These are phyloP conservation scores for Neopestalotiopsis sp. DNA, from an alignment of 2,329 filamentous ascomycete genomes.

Conservation along the genomic window DNA sequence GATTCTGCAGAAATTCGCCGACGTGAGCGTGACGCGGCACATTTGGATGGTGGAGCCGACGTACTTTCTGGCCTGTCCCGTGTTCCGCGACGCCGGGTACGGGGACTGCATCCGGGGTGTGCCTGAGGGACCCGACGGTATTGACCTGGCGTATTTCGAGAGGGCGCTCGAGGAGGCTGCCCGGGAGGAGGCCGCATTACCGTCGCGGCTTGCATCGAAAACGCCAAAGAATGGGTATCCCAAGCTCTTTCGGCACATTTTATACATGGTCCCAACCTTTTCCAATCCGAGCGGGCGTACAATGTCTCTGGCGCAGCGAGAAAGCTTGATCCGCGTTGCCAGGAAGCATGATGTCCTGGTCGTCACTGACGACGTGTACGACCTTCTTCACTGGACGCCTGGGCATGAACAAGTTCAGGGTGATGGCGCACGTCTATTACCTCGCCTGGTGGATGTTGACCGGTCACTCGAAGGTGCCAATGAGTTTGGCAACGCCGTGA, in stretches of 20 bases:
- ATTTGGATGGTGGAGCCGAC: conserved; percentile 70
- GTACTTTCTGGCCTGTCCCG: conserved; percentile 67
- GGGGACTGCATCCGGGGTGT: conserved; percentile 59
- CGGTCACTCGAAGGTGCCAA: conserved; percentile 58
- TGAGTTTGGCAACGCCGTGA: conserved; percentile 66
- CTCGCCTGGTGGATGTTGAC: conserved; percentile 66
- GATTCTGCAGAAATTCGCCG: conserved; percentile 66
- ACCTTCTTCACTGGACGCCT: not conserved
- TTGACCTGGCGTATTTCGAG: conserved; percentile 59
- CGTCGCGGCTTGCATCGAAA: not conserved
- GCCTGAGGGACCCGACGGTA: conserved; percentile 62
- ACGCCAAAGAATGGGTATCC: conserved; percentile 48
- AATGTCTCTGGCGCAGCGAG: not conserved
- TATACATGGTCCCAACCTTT: conserved; percentile 73
- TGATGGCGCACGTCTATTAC: conserved; percentile 36
- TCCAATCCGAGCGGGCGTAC: conserved; percentile 65
- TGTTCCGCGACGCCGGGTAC: conserved; percentile 69
- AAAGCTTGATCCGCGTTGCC: not conserved
- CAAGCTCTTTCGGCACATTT: conserved; percentile 47
- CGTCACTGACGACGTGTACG: conserved; percentile 4
- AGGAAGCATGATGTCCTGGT: not conserved
- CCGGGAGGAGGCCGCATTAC: conserved; percentile 38
- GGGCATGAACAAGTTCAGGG: not conserved
- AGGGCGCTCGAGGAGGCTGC: conserved; percentile 36
- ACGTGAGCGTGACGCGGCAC: conserved; percentile 63